phyloP scores from a whole-genome alignment of 495 filamentous ascomycete genomes.

The Aspergillus mulundensis region DNA sequence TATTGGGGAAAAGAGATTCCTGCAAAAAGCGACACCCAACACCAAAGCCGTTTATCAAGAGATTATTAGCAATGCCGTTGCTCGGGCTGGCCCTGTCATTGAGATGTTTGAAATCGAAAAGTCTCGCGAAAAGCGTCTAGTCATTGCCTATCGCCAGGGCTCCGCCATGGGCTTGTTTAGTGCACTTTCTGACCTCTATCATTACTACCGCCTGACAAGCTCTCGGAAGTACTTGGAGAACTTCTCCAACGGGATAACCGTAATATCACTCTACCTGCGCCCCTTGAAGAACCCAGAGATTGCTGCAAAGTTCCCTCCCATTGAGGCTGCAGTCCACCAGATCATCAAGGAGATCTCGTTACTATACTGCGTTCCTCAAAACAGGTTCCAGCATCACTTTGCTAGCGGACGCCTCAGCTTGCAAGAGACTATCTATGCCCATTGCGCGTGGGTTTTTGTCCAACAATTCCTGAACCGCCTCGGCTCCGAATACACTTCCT shows the following conservation, averaged over 20 bases:
- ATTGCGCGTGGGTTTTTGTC: slow-evolving; percentile 95
- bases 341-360: slow-evolving; percentile 98
- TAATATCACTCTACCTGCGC: slow-evolving; percentile 89
- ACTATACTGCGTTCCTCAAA: slow-evolving; percentile 96
- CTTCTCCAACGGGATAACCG: slow-evolving; percentile 96
- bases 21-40: slow-evolving; percentile 92
- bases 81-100: slow-evolving; percentile 86
- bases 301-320: slow-evolving; percentile 61
- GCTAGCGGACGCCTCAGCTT: slow-evolving; percentile 82
- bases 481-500: slow-evolving; percentile 83
- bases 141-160: slow-evolving; percentile 88
- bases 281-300: slow-evolving; percentile 54
- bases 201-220: slow-evolving; percentile 96
- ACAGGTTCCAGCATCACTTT: slow-evolving; percentile 88
- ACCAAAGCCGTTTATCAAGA: slow-evolving; percentile 93
- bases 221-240: slow-evolving; percentile 98
- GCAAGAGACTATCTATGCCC: slow-evolving; percentile 95
- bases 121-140: slow-evolving; percentile 83
- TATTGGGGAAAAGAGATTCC: slow-evolving; percentile 88
- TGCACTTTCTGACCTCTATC: slow-evolving; percentile 91
- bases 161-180: slow-evolving; percentile 94
- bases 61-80: slow-evolving; percentile 79
- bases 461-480: slow-evolving; percentile 96
- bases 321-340: slow-evolving; percentile 94
- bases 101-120: slow-evolving; percentile 95